A percentile compares a stretch with the other conserved stretches of the same genome.
Evolutionary conservation across 441 rosid genomes (phyloP).

Genomic region (Erysimum cheiri): DNA sequence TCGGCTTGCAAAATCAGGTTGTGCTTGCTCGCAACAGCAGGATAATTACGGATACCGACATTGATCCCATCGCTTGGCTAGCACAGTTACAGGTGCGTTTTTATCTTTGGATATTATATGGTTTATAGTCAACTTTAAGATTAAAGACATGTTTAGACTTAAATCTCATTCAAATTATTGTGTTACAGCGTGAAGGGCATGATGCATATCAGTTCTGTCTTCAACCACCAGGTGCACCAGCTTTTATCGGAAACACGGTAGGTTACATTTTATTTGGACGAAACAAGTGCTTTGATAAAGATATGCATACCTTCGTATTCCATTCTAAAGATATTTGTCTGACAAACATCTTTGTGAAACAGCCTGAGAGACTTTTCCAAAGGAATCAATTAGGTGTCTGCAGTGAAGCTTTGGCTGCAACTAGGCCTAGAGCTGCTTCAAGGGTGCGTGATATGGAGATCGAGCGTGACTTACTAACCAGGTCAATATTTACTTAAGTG

Average conservation of each 20-base stretch:
- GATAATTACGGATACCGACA: constrained; percentile 63
- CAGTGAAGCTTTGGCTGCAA: constrained; percentile 96
- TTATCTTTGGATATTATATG: constrained; percentile 9
- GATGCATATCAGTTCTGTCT: constrained; percentile 91
- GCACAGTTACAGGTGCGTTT: constrained; percentile 75
- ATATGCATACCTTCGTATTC: neutral
- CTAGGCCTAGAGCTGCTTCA: constrained; percentile 83
- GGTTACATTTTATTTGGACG: constrained; percentile 7
- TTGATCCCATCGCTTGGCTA: constrained; percentile 81
- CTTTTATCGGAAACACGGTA: constrained; percentile 97
- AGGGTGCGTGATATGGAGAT: constrained; percentile 72
- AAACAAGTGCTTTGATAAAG: neutral
- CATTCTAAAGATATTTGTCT: constrained; percentile 31
- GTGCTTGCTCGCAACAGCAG: constrained; percentile 92
- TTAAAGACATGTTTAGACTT: neutral
- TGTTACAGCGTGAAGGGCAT: constrained; percentile 74
- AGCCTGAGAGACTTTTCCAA: constrained; percentile 98
- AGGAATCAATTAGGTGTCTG: constrained; percentile 70
- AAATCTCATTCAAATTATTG: constrained; percentile 25
- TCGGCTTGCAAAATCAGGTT: constrained; percentile 54
- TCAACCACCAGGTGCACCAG: constrained; percentile 91
- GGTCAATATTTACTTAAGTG: constrained; percentile 51
- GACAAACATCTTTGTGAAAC: constrained; percentile 60
- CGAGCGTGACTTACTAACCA: constrained; percentile 80
- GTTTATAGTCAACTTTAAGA: neutral